Percentiles rank a stretch among this genome's conserved stretches.
Evolutionary conservation across 441 rosid genomes (phyloP).

Genomic region (Pelargonium myrrhifolium): DNA sequence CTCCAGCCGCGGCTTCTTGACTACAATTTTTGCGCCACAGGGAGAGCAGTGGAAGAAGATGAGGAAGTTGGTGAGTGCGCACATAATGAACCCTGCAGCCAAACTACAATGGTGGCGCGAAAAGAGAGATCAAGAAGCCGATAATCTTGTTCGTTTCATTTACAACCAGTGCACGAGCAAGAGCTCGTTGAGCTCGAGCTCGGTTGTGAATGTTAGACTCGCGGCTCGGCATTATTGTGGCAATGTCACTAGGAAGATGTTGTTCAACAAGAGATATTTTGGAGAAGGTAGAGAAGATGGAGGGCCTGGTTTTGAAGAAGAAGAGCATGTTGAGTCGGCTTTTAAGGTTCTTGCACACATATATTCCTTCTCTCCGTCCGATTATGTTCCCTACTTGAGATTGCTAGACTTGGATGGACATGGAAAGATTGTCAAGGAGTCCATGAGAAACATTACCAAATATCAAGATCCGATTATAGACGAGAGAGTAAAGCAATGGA

Average conservation of each 20-base stretch:
- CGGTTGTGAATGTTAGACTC: slow-evolving; percentile 29
- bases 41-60: slow-evolving; percentile 55
- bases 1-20: slow-evolving; percentile 27
- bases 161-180: slow-evolving; percentile 24
- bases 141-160: slow-evolving; percentile 34
- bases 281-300: slow-evolving; percentile 18
- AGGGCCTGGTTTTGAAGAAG: slow-evolving; percentile 39
- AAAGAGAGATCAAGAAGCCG: slow-evolving; percentile 41
- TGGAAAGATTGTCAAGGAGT: slow-evolving; percentile 29
- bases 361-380: slow-evolving; percentile 44
- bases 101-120: slow-evolving; percentile 22
- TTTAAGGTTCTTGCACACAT: slow-evolving; percentile 28
- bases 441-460: slow-evolving; percentile 24
- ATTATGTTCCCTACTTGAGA: slow-evolving; percentile 39
- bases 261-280: slow-evolving; percentile 34
- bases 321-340: slow-evolving; percentile 39
- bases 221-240: slow-evolving; percentile 33
- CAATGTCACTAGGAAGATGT: slow-evolving; percentile 13
- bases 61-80: slow-evolving; percentile 18
- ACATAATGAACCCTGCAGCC: slow-evolving; percentile 26
- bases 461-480: slow-evolving; percentile 45
- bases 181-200: too few species aligned
- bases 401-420: slow-evolving; percentile 30
- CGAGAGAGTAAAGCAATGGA: slow-evolving; percentile 40
- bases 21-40: slow-evolving; percentile 28